These are phyloP conservation scores for Ceratobasidium sp. DNA, from an alignment of 1,284 basidiomycete genomes.

Conservation along the genomic window DNA sequence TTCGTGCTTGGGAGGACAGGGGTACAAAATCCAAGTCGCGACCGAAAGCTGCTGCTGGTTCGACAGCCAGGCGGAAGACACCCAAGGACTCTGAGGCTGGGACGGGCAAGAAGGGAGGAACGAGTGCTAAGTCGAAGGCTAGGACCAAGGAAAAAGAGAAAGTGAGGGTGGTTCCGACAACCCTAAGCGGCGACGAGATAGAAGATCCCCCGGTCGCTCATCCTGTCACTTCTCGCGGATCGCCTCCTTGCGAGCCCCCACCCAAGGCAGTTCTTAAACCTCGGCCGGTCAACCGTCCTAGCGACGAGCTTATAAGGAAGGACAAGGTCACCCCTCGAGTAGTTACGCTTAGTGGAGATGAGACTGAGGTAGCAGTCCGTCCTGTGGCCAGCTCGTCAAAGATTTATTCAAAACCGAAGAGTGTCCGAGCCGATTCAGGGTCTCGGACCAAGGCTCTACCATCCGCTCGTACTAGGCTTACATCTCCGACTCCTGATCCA, in stretches of 20 bases:
- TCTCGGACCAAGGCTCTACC: background rate
- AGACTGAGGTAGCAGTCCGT: background rate
- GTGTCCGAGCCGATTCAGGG: background rate
- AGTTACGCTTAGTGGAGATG: background rate
- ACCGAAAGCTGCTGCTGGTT: background rate
- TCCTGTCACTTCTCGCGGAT: background rate
- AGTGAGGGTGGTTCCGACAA: constrained; percentile 2
- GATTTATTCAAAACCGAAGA: background rate
- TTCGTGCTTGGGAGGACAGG: constrained; percentile 64
- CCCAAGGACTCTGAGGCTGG: constrained; percentile 9
- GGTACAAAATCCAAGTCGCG: constrained; percentile 47
- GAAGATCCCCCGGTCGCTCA: background rate
- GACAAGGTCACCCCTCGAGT: background rate
- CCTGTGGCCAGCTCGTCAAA: background rate
- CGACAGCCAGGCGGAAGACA: constrained; percentile 13
- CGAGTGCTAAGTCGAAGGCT: background rate
- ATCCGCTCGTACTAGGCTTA: background rate
- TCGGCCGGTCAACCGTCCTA: background rate
- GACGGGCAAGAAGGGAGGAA: constrained; percentile 10
- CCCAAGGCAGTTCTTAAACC: background rate
- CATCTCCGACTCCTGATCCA: background rate
- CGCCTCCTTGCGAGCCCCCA: background rate
- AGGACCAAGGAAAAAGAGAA: constrained; percentile 28
- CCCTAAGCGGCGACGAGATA: constrained; percentile 30
- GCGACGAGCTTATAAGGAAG: background rate